Evolutionary conservation across 2,329 filamentous ascomycete genomes (phyloP), one percentile per base, ranked within the genome.

Genomic region (Nemania serpens): DNA sequence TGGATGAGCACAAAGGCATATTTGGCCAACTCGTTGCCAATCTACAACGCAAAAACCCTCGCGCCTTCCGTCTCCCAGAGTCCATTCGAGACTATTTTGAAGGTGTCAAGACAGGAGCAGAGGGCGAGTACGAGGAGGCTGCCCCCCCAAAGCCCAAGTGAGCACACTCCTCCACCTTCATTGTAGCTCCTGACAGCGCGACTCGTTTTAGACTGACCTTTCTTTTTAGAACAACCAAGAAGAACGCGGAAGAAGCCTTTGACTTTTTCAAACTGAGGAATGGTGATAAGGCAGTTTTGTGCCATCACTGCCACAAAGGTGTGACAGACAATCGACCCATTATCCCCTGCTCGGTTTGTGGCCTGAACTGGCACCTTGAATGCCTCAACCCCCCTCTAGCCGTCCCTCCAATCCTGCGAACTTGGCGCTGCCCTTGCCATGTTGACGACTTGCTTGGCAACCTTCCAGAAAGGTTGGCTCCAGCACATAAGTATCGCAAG

Each of bases 371-470:
- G 90, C 95, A 99, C 78, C 81, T 97, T 53, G 94, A 98, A 75
- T 99, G 95, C 76, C 80, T 96, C 15, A 88, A 96, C 72, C 91
- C 92, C 29, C 93, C 94, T 36, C 78, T 93, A 71, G 87, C 93
- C 36, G 87, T 90, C 57, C 90, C 92, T 41, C 93, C 93, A 11
- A 83, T 87, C 52, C 81, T 89, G 53, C 87, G 88, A 70, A 89
- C 88, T 57, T 99, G 93, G 91, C 89, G 88, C 75, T 99, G 95
- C 73, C 94, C 94, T 51, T 87, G 90, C 65, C 95, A 99, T 73
- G 82, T 90, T 43, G 91, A 95, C 55, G 88, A 94, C 64, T 83
- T 93, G 58, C 81, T 96, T 59, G 78, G 78, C 33, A 78, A 83
- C 48, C 77, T 88, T 18, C 85, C 88, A 9, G 75, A 75, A 18